Evolutionary conservation across 208 protist genomes (phyloP).

Genomic region (Acanthamoeba healyi): DNA sequence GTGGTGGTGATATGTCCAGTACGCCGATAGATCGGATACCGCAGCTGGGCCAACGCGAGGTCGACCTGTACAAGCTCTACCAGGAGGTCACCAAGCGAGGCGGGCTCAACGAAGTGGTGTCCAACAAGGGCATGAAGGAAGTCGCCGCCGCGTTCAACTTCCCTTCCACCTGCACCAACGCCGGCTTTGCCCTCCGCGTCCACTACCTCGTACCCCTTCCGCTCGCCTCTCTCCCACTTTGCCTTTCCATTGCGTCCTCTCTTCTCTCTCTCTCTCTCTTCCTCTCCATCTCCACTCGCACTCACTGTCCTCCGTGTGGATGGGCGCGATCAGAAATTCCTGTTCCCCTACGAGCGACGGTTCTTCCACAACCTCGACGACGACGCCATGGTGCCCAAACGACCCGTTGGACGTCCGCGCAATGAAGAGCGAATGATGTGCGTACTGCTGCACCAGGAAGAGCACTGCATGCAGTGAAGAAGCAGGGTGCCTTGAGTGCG

Average conservation of each 20-base stretch:
- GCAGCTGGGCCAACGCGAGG: slow-evolving; percentile 42
- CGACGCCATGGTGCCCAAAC: slow-evolving; percentile 13
- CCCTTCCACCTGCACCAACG: slow-evolving; percentile 65
- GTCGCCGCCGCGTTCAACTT: slow-evolving; percentile 52
- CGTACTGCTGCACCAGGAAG: too few relatives aligned
- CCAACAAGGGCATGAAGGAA: slow-evolving; percentile 61
- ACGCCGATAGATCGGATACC: slow-evolving; percentile 54
- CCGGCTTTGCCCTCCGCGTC: slow-evolving; percentile 60
- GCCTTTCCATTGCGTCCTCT: background rate
- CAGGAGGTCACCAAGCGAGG: slow-evolving; percentile 45
- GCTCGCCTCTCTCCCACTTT: background rate
- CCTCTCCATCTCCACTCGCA: background rate
- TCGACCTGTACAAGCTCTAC: slow-evolving; percentile 69
- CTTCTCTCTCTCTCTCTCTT: background rate
- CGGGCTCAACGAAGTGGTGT: slow-evolving; percentile 37
- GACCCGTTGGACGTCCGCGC: background rate
- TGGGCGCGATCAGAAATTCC: slow-evolving; percentile 19
- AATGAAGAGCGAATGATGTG: background rate
- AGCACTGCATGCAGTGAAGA: too few relatives aligned
- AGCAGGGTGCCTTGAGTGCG: too few relatives aligned
- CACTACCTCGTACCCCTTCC: slow-evolving; percentile 45
- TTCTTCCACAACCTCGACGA: slow-evolving; percentile 58
- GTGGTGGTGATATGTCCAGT: background rate
- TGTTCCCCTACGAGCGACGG: slow-evolving; percentile 59
- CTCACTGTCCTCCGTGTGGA: too few relatives aligned